Evolutionary conservation across 345 rosid species (phyloP).

Genomic region (Firmiana major): DNA sequence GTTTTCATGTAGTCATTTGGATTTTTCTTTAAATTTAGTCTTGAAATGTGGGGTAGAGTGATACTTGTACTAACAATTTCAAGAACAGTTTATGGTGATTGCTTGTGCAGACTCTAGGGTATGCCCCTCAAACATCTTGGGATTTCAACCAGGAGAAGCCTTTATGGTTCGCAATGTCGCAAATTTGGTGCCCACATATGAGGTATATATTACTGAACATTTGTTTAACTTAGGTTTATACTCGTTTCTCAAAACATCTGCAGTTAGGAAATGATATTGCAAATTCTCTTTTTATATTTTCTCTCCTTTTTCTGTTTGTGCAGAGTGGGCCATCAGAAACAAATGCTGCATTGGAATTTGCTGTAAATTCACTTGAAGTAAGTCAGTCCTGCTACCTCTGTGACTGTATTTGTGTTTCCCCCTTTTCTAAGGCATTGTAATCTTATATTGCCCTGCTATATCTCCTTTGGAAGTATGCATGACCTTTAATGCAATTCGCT

Average conservation of each 20-base stretch:
- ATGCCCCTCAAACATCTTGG: slow-evolving; percentile 82
- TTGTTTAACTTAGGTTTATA: background rate
- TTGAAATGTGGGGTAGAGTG: background rate
- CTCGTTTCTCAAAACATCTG: background rate
- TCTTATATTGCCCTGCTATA: background rate
- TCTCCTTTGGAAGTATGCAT: background rate
- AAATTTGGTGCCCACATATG: slow-evolving; percentile 77
- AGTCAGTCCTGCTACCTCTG: slow-evolving; percentile 26
- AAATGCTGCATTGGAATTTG: slow-evolving; percentile 92
- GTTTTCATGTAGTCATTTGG: background rate
- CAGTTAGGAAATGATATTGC: background rate
- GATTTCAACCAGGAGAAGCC: slow-evolving; percentile 98
- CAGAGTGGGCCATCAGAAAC: slow-evolving; percentile 93
- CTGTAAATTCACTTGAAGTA: slow-evolving; percentile 76
- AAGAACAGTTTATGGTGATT: slow-evolving; percentile 84
- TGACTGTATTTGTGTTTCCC: background rate
- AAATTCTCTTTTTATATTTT: background rate
- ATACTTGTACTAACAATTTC: slow-evolving; percentile 25
- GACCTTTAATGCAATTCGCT: slow-evolving; percentile 1
- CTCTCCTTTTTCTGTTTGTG: slow-evolving; percentile 20
- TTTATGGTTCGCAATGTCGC: slow-evolving; percentile 89
- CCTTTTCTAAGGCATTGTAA: background rate
- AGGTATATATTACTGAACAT: slow-evolving; percentile 43
- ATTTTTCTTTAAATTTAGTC: background rate
- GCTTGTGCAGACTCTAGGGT: slow-evolving; percentile 99